Conservation (phyloP, 768 basidiomycete species). For the Pleurotus salmoneostramineus region DNA sequence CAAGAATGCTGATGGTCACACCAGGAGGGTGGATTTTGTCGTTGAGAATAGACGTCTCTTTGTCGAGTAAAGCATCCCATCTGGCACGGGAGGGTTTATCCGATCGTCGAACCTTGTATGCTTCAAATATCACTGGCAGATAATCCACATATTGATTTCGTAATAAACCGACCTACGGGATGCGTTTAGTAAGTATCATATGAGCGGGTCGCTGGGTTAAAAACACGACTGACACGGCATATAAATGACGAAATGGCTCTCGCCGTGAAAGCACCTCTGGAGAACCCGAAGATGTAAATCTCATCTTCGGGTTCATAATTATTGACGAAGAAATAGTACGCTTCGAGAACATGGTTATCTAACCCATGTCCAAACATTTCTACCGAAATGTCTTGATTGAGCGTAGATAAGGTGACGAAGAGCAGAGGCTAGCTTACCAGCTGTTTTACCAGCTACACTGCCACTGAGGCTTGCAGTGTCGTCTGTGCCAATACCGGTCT, state of each 20-base stretch:
- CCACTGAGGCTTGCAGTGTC: not conserved
- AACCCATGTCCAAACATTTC: not conserved
- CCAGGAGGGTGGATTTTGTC: not conserved
- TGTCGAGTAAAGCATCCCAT: not conserved
- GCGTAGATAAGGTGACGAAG: not conserved
- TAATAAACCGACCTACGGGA: not conserved
- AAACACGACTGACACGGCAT: too few species aligned
- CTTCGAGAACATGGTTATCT: conserved; percentile 2
- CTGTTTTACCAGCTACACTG: not conserved
- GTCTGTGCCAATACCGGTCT: not conserved
- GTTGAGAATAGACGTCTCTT: not conserved
- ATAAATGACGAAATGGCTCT: conserved; percentile 5
- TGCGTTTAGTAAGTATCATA: too few species aligned
- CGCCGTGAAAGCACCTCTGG: conserved; percentile 9
- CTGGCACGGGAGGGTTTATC: not conserved
- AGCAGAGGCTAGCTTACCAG: not conserved
- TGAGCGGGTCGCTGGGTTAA: too few species aligned
- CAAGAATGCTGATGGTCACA: not conserved
- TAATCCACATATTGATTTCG: not conserved
- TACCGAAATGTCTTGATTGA: too few species aligned
- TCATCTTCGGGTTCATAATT: not conserved
- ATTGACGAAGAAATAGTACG: conserved; percentile 6
- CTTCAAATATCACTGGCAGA: not conserved
- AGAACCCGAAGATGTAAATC: not conserved
- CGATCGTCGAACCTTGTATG: not conserved